Evolutionary conservation across 768 basidiomycete genomes (phyloP).

Genomic region (Leccinum imitatum): DNA sequence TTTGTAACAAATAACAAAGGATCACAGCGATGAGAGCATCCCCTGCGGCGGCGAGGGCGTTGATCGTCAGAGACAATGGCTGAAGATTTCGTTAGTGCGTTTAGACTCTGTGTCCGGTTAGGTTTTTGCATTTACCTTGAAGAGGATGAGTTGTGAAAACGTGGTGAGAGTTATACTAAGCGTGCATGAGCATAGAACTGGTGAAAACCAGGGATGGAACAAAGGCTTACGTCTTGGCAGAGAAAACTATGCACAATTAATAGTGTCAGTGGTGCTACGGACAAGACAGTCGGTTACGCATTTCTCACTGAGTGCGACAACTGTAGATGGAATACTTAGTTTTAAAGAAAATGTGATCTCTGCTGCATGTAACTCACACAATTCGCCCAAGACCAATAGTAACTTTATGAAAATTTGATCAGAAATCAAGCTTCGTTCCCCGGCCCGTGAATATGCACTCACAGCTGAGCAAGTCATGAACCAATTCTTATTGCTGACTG

Average conservation of each 20-base stretch:
- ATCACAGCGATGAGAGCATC: constrained; percentile 51
- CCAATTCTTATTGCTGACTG: constrained; percentile 50
- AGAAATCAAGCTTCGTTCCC: not conserved
- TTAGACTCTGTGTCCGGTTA: not conserved
- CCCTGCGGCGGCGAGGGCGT: constrained; percentile 46
- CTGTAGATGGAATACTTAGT: constrained; percentile 23
- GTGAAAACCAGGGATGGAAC: not conserved
- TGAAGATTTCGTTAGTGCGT: constrained; percentile 1
- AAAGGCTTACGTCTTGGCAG: constrained; percentile 35
- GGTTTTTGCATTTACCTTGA: constrained; percentile 38
- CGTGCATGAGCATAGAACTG: constrained; percentile 12
- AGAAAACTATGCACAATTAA: constrained; percentile 32
- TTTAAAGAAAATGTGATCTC: not conserved
- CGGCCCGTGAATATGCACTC: not conserved
- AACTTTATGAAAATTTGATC: constrained; percentile 7
- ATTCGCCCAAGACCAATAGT: constrained; percentile 40
- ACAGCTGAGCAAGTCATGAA: constrained; percentile 34
- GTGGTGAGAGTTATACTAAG: constrained; percentile 40
- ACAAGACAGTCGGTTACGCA: not conserved
- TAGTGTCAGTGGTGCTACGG: constrained; percentile 4
- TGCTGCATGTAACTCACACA: constrained; percentile 24
- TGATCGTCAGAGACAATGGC: constrained; percentile 49
- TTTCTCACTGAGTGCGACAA: constrained; percentile 33
- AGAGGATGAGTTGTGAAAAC: constrained; percentile 40
- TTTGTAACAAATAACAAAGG: constrained; percentile 46